These are phyloP conservation scores for Limnanthes douglasii DNA, from an alignment of 345 rosid species.

Conservation along the genomic window DNA sequence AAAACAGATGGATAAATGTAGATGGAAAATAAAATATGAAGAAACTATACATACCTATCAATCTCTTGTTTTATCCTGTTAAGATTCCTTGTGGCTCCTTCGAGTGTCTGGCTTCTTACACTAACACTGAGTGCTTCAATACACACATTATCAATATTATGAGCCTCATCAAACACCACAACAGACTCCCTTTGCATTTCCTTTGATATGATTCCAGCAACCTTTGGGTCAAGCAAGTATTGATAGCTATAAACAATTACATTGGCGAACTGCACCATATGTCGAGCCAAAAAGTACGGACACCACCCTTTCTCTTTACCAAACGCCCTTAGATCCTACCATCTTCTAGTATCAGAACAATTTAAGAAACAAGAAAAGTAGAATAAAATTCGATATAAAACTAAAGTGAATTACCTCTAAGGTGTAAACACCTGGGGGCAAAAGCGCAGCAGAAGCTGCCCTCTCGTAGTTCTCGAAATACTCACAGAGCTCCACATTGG, in stretches of 20 bases:
- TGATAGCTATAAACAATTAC: constrained; percentile 95
- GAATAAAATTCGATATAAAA: neutral
- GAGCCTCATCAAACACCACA: constrained; percentile 96
- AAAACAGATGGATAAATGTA: constrained; percentile 1
- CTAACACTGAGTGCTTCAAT: constrained; percentile 95
- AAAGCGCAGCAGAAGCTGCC: constrained; percentile 55
- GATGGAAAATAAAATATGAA: neutral
- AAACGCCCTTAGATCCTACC: constrained; percentile 68
- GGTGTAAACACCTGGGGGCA: constrained; percentile 95
- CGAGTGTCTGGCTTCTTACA: constrained; percentile 84
- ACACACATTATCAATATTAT: constrained; percentile 93
- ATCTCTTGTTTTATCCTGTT: constrained; percentile 59
- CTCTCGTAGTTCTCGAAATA: constrained; percentile 77
- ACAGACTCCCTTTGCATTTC: constrained; percentile 94
- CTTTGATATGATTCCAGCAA: constrained; percentile 92
- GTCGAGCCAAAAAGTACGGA: constrained; percentile 86
- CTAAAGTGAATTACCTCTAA: constrained; percentile 37
- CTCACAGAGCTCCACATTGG: constrained; percentile 59
- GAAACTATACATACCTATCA: constrained; percentile 40
- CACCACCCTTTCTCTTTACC: constrained; percentile 90
- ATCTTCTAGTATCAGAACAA: constrained; percentile 1
- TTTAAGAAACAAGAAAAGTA: neutral
- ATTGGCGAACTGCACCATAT: constrained; percentile 89
- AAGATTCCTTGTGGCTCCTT: constrained; percentile 88
- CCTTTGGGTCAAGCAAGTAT: constrained; percentile 94